These are phyloP conservation scores for Neofusicoccum sp. DNA, from an alignment of 2,329 filamentous ascomycete species.

Conservation along the genomic window DNA sequence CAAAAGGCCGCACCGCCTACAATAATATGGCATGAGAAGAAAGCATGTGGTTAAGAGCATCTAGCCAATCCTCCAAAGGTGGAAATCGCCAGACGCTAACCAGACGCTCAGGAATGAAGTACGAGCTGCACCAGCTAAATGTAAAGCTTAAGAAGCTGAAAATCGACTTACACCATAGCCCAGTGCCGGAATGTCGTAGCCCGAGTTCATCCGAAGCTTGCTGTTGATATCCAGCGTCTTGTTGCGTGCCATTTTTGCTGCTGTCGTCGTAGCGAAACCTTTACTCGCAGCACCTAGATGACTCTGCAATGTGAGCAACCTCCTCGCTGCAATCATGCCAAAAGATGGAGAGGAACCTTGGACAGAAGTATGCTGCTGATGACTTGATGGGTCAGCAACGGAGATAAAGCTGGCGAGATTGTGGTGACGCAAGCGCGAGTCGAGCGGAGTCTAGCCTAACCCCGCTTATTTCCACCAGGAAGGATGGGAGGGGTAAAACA, in stretches of 20 bases:
- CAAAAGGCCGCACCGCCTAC: no score
- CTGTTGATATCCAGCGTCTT: constrained; percentile 43
- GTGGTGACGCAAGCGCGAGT: not conserved
- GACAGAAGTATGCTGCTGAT: not conserved
- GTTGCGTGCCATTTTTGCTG: constrained; percentile 38
- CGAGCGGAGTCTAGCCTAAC: not conserved
- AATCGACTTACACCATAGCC: constrained; percentile 52
- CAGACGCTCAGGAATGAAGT: no score
- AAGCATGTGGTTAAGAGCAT: no score
- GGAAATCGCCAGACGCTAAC: no score
- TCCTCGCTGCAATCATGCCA: not conserved
- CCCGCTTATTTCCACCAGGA: not conserved
- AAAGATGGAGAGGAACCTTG: not conserved
- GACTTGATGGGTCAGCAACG: not conserved
- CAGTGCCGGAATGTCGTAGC: constrained; percentile 60
- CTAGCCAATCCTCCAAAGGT: no score
- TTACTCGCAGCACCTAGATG: not conserved
- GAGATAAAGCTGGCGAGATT: not conserved
- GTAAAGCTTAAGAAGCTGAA: constrained; percentile 26
- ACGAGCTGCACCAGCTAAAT: no score
- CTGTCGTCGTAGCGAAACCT: constrained; percentile 19
- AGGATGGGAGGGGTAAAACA: not conserved
- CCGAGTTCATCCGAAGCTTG: constrained; percentile 56
- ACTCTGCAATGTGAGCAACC: constrained; percentile 5
- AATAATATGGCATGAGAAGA: no score